These are phyloP conservation scores for Mycena maculata DNA, from an alignment of 768 basidiomycete genomes.

Conservation along the genomic window DNA sequence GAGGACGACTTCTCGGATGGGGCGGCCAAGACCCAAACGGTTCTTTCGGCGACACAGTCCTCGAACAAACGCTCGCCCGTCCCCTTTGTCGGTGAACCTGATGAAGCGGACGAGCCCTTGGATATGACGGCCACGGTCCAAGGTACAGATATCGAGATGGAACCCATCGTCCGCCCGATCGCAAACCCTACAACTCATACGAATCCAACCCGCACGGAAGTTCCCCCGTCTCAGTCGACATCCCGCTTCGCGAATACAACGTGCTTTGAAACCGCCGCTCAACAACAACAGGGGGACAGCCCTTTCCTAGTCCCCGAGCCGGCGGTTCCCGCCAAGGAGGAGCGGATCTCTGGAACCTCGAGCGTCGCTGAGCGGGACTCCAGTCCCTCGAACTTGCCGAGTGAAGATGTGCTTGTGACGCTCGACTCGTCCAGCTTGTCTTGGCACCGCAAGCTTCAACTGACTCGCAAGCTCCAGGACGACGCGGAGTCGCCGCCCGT, in stretches of 20 bases:
- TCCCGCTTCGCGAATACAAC: neutral
- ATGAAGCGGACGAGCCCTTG: no score
- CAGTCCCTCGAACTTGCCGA: neutral
- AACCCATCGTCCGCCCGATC: neutral
- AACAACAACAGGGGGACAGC: constrained; percentile 11
- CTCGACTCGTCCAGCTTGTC: constrained; percentile 1
- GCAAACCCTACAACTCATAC: neutral
- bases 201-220: neutral
- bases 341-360: neutral
- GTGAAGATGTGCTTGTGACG: constrained; percentile 17
- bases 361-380: neutral
- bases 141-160: constrained; percentile 27
- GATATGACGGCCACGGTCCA: constrained; percentile 48
- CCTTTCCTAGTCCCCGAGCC: constrained; percentile 21
- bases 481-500: neutral
- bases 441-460: constrained; percentile 26
- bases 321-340: neutral
- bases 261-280: neutral
- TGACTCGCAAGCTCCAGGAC: neutral
- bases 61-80: no score
- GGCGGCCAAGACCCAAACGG: no score
- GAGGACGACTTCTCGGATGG: neutral
- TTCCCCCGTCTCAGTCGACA: neutral
- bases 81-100: no score
- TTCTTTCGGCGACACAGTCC: no score